Evolutionary conservation across 1,139 yeast genomes (phyloP).

Genomic region (Zygoascus sp.): DNA sequence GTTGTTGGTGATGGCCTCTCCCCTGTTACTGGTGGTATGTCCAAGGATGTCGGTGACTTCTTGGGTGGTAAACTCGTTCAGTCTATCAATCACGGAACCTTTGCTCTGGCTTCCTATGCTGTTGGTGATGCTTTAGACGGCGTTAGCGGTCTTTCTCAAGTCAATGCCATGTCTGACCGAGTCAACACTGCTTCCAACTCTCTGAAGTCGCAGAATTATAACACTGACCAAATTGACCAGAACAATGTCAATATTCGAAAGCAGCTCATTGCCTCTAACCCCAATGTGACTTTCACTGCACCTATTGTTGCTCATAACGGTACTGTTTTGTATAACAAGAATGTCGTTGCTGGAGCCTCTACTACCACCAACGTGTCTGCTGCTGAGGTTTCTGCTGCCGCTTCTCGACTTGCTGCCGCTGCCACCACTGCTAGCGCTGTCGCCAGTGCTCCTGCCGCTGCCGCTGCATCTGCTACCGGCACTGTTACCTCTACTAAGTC

Average conservation of each 20-base stretch:
- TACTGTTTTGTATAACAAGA: constrained; percentile 5
- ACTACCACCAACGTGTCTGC: constrained; percentile 1
- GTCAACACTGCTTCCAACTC: constrained; percentile 12
- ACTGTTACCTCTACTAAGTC: constrained; percentile 5
- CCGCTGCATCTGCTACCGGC: constrained; percentile 1
- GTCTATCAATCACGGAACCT: constrained; percentile 15
- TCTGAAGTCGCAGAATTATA: constrained; percentile 7
- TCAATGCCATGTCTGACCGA: constrained; percentile 10
- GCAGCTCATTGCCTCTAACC: constrained; percentile 7
- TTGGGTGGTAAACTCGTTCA: constrained; percentile 12
- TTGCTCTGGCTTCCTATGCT: constrained; percentile 13
- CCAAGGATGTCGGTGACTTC: constrained; percentile 11
- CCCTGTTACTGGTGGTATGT: constrained; percentile 13
- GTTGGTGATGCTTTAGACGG: constrained; percentile 11
- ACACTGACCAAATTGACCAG: constrained; percentile 10
- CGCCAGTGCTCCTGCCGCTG: constrained; percentile 3
- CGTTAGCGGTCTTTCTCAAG: constrained; percentile 6
- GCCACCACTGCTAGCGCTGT: constrained; percentile 2
- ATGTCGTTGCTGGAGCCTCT: constrained; percentile 6
- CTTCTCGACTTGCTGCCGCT: constrained; percentile 4
- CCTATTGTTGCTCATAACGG: constrained; percentile 9
- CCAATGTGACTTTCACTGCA: constrained; percentile 5
- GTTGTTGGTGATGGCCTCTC: constrained; percentile 10
- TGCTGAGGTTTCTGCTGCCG: background rate
- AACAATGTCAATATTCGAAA: constrained; percentile 7